A percentile compares a stretch with the other conserved stretches of the same genome.
These are phyloP conservation scores for Aspergillus saccharolyticus DNA, from an alignment of 495 filamentous ascomycete genomes.

Conservation along the genomic window DNA sequence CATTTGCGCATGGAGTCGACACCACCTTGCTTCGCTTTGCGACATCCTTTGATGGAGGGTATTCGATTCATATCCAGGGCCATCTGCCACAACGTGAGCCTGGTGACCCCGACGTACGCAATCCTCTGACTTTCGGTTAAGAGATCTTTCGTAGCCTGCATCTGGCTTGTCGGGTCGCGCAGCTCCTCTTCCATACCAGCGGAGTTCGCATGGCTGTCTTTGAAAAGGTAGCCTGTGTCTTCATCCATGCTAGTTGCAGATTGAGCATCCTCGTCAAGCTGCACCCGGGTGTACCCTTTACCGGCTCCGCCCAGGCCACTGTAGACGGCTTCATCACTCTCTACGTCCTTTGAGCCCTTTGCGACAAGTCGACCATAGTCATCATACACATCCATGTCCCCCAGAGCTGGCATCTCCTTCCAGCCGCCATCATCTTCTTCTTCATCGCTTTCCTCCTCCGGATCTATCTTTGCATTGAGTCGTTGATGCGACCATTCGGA, in stretches of 20 bases:
- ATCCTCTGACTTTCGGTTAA: slow-evolving; percentile 94
- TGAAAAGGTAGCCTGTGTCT: slow-evolving; percentile 94
- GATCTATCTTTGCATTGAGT: slow-evolving; percentile 51
- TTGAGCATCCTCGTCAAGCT: slow-evolving; percentile 89
- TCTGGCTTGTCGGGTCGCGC: slow-evolving; percentile 78
- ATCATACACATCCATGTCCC: slow-evolving; percentile 89
- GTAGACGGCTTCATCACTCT: slow-evolving; percentile 63
- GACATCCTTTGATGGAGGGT: slow-evolving; percentile 47
- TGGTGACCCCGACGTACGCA: slow-evolving; percentile 87
- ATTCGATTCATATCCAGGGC: slow-evolving; percentile 57
- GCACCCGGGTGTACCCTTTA: slow-evolving; percentile 89
- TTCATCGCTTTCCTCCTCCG: slow-evolving; percentile 36
- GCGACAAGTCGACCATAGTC: slow-evolving; percentile 86
- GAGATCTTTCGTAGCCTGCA: slow-evolving; percentile 93
- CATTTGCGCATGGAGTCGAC: slow-evolving; percentile 86
- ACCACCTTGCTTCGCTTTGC: slow-evolving; percentile 63
- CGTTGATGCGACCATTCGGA: slow-evolving; percentile 95
- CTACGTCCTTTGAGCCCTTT: slow-evolving; percentile 63
- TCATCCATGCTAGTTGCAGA: slow-evolving; percentile 96
- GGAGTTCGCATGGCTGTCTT: slow-evolving; percentile 54
- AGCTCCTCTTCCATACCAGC: slow-evolving; percentile 68
- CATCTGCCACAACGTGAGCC: slow-evolving; percentile 76
- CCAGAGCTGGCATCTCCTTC: slow-evolving; percentile 92
- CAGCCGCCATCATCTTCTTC: slow-evolving; percentile 60
- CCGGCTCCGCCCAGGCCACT: slow-evolving; percentile 76